Percentiles rank a stretch among this genome's conserved stretches.
Conservation (phyloP, 306 rosid genomes). For the Arachis stenosperma region DNA sequence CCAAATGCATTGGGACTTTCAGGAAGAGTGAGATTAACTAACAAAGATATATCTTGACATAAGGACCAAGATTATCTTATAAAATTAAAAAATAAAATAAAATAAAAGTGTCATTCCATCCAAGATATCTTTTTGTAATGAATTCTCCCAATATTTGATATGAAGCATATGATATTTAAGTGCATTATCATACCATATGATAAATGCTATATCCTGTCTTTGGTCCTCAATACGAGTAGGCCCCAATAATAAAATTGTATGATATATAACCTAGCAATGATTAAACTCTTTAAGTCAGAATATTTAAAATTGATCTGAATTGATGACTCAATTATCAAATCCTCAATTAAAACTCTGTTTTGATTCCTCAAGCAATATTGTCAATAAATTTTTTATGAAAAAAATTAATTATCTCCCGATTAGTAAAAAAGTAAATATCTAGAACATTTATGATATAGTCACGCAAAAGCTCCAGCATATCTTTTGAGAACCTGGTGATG, state of each 20-base stretch:
- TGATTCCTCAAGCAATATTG: slow-evolving; percentile 14
- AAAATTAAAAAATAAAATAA: too few species aligned
- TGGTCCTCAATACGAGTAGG: too few species aligned
- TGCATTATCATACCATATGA: slow-evolving; percentile 64
- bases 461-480: slow-evolving; percentile 69
- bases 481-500: slow-evolving; percentile 60
- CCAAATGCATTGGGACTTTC: too few species aligned
- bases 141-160: slow-evolving; percentile 23
- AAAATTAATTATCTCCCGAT: slow-evolving; percentile 10
- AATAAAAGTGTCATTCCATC: too few species aligned
- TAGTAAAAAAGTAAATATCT: slow-evolving; percentile 56
- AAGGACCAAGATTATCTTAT: too few species aligned
- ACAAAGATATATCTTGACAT: too few species aligned
- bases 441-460: slow-evolving; percentile 75
- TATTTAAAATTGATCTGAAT: slow-evolving; percentile 5
- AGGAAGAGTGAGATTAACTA: too few species aligned
- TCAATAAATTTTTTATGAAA: slow-evolving; percentile 3
- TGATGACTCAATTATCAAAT: slow-evolving; percentile 13
- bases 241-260: too few species aligned
- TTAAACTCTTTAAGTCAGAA: not conserved
- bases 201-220: slow-evolving; percentile 63
- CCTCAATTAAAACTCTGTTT: slow-evolving; percentile 4
- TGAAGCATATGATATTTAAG: slow-evolving; percentile 22
- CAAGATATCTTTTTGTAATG: not conserved
- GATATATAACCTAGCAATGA: too few species aligned